phyloP scores from a whole-genome alignment of 2,329 filamentous ascomycete species.

The Sphaceloma murrayae region DNA sequence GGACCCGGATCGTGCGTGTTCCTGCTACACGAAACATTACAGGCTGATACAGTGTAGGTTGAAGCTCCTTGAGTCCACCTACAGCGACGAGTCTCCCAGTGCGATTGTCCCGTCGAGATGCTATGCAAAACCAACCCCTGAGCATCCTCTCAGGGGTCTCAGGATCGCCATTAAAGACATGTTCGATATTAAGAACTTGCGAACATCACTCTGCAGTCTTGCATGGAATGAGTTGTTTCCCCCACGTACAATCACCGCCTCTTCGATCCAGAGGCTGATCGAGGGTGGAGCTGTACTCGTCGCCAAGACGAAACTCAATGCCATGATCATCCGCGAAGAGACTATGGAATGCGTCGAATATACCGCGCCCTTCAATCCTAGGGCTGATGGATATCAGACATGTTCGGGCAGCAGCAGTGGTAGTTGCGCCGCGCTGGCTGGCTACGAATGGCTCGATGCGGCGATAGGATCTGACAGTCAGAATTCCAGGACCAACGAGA shows the following conservation, averaged over 20 bases:
- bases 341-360: conserved; percentile 23
- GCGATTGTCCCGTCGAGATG: background rate
- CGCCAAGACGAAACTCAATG: conserved; percentile 29
- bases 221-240: conserved; percentile 25
- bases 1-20: no score
- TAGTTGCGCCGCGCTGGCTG: conserved; percentile 28
- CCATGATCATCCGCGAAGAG: conserved; percentile 27
- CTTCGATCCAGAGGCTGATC: conserved; percentile 28
- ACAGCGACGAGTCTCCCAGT: no score
- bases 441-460: conserved; percentile 35
- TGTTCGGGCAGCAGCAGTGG: conserved; percentile 29
- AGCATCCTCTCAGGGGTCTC: conserved; percentile 28
- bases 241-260: conserved; percentile 26
- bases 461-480: conserved; percentile 30
- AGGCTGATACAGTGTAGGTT: background rate
- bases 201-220: conserved; percentile 29
- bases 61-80: background rate
- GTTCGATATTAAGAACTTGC: conserved; percentile 30
- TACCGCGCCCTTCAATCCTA: conserved; percentile 31
- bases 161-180: conserved; percentile 32
- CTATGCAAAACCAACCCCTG: background rate
- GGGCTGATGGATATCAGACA: conserved; percentile 31
- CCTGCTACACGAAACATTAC: no score
- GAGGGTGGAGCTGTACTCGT: conserved; percentile 30
- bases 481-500: background rate